A percentile compares a stretch with the other conserved stretches of the same genome.
These are phyloP conservation scores for Phytophthora idaei DNA, from an alignment of 352 stramenopile genomes.

Conservation along the genomic window DNA sequence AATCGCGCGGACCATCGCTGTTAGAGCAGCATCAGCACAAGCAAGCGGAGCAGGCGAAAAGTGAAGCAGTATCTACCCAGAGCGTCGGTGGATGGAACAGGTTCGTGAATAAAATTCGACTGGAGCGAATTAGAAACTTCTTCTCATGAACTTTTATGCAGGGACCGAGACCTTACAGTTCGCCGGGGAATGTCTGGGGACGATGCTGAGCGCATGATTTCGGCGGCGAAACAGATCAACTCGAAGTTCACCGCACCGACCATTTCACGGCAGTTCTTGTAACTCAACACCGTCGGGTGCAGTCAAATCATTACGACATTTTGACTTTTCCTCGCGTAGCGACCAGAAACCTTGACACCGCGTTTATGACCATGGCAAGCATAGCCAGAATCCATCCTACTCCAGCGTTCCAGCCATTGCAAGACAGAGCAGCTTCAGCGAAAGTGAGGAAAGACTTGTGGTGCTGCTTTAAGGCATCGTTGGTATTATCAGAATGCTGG, in stretches of 20 bases:
- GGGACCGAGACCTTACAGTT: slow-evolving; percentile 72
- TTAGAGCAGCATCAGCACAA: slow-evolving; percentile 82
- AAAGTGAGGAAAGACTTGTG: slow-evolving; percentile 18
- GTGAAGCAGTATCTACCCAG: slow-evolving; percentile 9
- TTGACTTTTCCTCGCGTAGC: slow-evolving; percentile 19
- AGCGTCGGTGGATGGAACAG: slow-evolving; percentile 61
- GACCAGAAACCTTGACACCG: slow-evolving; percentile 22
- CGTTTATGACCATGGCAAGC: slow-evolving; percentile 23
- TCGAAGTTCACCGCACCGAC: slow-evolving; percentile 87
- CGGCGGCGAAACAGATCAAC: slow-evolving; percentile 78
- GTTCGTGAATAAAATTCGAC: slow-evolving; percentile 32
- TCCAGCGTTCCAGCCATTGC: slow-evolving; percentile 25
- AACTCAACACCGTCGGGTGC: slow-evolving; percentile 6
- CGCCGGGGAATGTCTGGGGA: slow-evolving; percentile 70
- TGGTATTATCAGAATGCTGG: background rate
- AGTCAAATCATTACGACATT: slow-evolving; percentile 10
- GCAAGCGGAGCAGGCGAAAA: slow-evolving; percentile 54
- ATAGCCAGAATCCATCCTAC: slow-evolving; percentile 23
- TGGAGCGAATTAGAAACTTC: background rate
- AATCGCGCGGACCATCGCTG: slow-evolving; percentile 68
- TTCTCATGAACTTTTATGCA: slow-evolving; percentile 21
- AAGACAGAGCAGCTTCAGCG: slow-evolving; percentile 13
- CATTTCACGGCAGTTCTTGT: slow-evolving; percentile 86
- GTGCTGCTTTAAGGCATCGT: slow-evolving; percentile 11
- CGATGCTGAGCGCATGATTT: slow-evolving; percentile 76